Base-by-base conservation (phyloP, 1,139 yeast species). In the Candida pseudocylindracea region DNA sequence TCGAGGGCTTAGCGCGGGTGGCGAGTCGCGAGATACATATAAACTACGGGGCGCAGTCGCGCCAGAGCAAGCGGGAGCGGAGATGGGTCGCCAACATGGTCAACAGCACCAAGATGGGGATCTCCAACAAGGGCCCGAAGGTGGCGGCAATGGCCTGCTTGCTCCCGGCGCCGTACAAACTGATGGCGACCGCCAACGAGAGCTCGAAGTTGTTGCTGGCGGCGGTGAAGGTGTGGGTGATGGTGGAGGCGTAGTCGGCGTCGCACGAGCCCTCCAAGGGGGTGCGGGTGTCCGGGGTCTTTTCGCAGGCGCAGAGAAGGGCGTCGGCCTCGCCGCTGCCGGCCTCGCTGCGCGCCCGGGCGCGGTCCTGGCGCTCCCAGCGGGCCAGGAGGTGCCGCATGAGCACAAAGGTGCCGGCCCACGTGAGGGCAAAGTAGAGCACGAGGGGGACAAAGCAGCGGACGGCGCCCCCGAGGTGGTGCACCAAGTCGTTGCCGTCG, bases 91-190 rank as follows among this genome's bases (percentile, higher is more conserved):
- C 20, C 20, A 15, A 15, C 20, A 15, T 15, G 20, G 20, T 15
- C 28, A 67, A 44, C 1, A 51, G 34, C 35, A 68, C 45, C 32
- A 68, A 47, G 2, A 67, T 57, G 2, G 73, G 73, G 6, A 67
- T 67, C 41, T 67, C 74, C 25, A 67, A 45, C 29, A 68, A 49
- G 2, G 75, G 74, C 1, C 74, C 75, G 44, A 66, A 64, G 0
- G 72, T 66, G 2, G 74, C 67, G 3, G 75, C 74, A 32, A 68
- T 55, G 2, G 73, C 65, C 42, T 68, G 63, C 35, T 62, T 54
- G 38, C 69, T 60, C 4, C 63, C 63, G 25, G 56, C 49, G 2
- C 75, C 75, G 48, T 61, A 68, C 7, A 64, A 41, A 0, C 72
- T 57, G 10, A 64, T 61, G 2, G 72, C 67, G 11, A 68, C 60